Evolutionary conservation across 2,329 filamentous ascomycete genomes (phyloP), one percentile per base, ranked within the genome.

Genomic region (Cylindrodendrum hubeiense): DNA sequence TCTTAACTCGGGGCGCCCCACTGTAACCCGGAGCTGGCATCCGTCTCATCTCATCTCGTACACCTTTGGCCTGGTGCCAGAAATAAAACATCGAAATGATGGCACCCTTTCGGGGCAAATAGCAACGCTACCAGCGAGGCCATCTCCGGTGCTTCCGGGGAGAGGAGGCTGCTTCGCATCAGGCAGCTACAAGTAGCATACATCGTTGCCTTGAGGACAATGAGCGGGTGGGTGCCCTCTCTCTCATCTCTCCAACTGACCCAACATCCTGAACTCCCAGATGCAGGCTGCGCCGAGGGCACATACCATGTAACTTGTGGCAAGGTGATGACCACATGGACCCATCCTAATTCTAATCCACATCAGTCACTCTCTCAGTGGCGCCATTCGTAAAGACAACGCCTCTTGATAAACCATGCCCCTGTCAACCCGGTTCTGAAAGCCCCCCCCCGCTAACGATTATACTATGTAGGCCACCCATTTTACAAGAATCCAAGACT

Each of bases 11-110:
- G 47, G 47, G 13, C 26, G 30, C 8, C 46, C 22, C 22, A 54
- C 49, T 47, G 49, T 37, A 39, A 28, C 30, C 47, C 26, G 28
- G 34, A 44, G 41, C 37, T 28, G 41, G 28, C 43, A 54, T 58
- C 54, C 49, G 49, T 50, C 59, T 39, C 17, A 33, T 58, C 61
- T 60, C 61, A 64, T 59, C 61, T 54, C 61, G 49, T 59, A 21
- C 21, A 59, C 28, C 43, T n/a, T n/a, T 59, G 43, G 37, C n/a
- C n/a, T 7, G n/a, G 50, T 60, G 59, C 61, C 55, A 51, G 61
- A 59, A 64, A 60, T 60, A 64, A 59, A 59, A 55, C 33, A 21
- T 39, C 50, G 21, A 60, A 51, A 58, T 54, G 43, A 55, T 43
- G 21, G 15, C 41, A 52, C 24, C 28, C 28, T 30, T 33, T 37